phyloP scores from a whole-genome alignment of 2,329 filamentous ascomycete species.

The Microsporum ferrugineum region DNA sequence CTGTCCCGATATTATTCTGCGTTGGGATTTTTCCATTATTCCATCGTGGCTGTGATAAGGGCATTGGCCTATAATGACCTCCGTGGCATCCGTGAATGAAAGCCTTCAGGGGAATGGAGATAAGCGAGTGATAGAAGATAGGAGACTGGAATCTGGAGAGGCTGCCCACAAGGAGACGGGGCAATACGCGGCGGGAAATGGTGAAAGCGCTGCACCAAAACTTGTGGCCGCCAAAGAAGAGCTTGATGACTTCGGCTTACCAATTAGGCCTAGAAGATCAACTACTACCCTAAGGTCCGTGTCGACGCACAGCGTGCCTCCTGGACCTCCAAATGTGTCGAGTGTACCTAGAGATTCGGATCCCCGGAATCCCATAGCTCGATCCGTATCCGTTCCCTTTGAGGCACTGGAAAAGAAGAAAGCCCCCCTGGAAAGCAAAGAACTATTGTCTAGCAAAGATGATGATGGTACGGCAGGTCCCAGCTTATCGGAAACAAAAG shows the following conservation, averaged over 20 bases:
- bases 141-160: neutral
- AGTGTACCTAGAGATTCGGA: neutral
- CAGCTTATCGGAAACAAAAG: neutral
- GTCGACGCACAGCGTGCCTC: neutral
- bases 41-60: neutral
- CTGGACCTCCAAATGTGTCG: neutral
- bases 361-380: neutral
- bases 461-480: neutral
- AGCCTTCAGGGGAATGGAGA: neutral
- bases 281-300: neutral
- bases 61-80: constrained; percentile 1
- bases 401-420: neutral
- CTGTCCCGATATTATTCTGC: neutral
- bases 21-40: neutral
- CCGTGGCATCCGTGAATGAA: neutral
- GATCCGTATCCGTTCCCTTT: constrained; percentile 9
- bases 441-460: neutral
- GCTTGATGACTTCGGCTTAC: constrained; percentile 13
- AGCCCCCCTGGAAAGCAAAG: neutral
- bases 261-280: constrained; percentile 6
- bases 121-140: neutral
- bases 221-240: neutral
- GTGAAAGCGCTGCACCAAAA: neutral
- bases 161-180: neutral
- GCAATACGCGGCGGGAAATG: neutral